A percentile compares a stretch with the other conserved stretches of the same genome.
Evolutionary conservation across 257 asterid genomes (phyloP).

Genomic region (Solanum corneliomulleri): DNA sequence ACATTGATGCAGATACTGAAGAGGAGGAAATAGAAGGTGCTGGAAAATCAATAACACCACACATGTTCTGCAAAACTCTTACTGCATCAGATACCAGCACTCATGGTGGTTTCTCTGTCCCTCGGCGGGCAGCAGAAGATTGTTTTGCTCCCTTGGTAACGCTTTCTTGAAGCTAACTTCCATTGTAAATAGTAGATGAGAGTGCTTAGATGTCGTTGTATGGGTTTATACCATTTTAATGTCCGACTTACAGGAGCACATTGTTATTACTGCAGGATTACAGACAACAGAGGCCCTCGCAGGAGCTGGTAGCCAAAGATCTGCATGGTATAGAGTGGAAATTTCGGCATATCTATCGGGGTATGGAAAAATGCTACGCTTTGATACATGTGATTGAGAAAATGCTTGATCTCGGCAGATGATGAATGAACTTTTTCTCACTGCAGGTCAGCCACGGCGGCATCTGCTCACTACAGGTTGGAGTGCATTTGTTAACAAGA

Average conservation of each 20-base stretch:
- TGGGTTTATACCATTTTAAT: neutral
- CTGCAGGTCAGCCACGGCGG: constrained; percentile 95
- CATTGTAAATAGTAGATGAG: neutral
- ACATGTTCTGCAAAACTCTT: constrained; percentile 93
- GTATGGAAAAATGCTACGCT: constrained; percentile 15
- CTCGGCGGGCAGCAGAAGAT: constrained; percentile 98
- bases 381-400: neutral
- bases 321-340: constrained; percentile 88
- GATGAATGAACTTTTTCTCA: neutral
- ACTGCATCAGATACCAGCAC: constrained; percentile 98
- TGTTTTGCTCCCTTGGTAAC: constrained; percentile 93
- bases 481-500: constrained; percentile 96
- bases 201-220: neutral
- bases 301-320: constrained; percentile 93
- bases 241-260: neutral
- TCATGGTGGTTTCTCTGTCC: constrained; percentile 97
- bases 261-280: constrained; percentile 43
- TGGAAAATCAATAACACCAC: constrained; percentile 61
- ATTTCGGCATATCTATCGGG: constrained; percentile 92
- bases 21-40: constrained; percentile 47
- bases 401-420: neutral
- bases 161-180: neutral
- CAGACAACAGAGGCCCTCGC: constrained; percentile 89
- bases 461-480: constrained; percentile 97
- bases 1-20: constrained; percentile 35